Evolutionary conservation across 768 basidiomycete genomes (phyloP).

Genomic region (Lactarius pseudohatsudake): DNA sequence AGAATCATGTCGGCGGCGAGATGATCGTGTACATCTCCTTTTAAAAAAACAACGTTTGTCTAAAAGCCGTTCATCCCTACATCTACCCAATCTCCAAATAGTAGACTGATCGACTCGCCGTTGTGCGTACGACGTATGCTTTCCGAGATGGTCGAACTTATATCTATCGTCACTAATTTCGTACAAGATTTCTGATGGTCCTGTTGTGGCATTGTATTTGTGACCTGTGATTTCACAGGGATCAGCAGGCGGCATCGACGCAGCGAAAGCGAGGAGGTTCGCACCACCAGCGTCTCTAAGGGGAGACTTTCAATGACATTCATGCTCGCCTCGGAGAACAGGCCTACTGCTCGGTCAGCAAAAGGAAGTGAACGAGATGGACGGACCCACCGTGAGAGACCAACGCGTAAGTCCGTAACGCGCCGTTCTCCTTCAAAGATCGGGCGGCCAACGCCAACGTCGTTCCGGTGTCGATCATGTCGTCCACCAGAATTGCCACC

Average conservation of each 20-base stretch:
- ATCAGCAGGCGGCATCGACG: background rate
- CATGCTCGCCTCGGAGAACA: conserved; percentile 78
- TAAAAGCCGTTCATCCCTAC: conserved; percentile 20
- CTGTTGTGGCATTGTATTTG: conserved; percentile 90
- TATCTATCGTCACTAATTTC: conserved; percentile 87
- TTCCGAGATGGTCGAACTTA: conserved; percentile 91
- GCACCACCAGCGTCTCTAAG: conserved; percentile 81
- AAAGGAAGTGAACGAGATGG: conserved; percentile 12
- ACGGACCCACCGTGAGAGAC: conserved; percentile 80
- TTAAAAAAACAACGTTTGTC: background rate
- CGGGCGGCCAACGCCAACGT: conserved; percentile 85
- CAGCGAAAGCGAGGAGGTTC: conserved; percentile 33
- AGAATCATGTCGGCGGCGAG: background rate
- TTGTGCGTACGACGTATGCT: conserved; percentile 94
- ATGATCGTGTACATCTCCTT: background rate
- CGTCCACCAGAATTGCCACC: conserved; percentile 95
- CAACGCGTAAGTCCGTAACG: conserved; percentile 79
- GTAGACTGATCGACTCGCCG: conserved; percentile 85
- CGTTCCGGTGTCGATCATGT: conserved; percentile 95
- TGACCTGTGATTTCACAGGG: conserved; percentile 54
- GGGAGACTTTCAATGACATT: conserved; percentile 66
- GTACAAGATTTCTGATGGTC: conserved; percentile 59
- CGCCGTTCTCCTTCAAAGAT: conserved; percentile 88
- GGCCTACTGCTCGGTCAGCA: conserved; percentile 45
- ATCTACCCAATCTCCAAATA: conserved; percentile 84